Conservation (phyloP, 495 filamentous ascomycete species). For the Aspergillus ostianus region DNA sequence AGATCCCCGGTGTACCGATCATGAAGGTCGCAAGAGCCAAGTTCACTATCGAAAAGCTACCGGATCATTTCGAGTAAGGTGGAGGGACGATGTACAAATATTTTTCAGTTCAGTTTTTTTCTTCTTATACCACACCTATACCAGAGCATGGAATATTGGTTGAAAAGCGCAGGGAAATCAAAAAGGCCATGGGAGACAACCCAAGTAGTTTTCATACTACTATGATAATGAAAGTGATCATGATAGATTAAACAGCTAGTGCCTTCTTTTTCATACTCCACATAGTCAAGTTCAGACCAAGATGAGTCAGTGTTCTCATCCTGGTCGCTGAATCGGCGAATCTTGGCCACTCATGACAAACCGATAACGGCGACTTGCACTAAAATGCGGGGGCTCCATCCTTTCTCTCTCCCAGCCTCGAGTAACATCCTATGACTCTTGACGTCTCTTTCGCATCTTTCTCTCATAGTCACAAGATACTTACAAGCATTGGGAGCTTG, state of each 20-base stretch:
- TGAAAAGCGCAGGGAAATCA: not conserved
- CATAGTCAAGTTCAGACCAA: not conserved
- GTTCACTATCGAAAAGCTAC: constrained; percentile 89
- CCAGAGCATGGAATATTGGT: not conserved
- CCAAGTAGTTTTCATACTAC: not conserved
- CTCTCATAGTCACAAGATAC: not conserved
- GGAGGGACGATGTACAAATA: not conserved
- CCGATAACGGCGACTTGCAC: not conserved
- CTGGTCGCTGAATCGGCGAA: not conserved
- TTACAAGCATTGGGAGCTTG: constrained; percentile 2
- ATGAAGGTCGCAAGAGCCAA: constrained; percentile 76
- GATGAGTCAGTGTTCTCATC: not conserved
- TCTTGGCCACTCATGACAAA: not conserved
- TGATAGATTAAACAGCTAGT: not conserved
- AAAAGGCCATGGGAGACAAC: not conserved
- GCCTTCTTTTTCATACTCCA: not conserved
- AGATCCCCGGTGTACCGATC: constrained; percentile 51
- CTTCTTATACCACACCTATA: not conserved
- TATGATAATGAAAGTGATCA: not conserved
- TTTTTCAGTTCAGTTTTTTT: not conserved
- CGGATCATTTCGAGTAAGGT: constrained; percentile 63
- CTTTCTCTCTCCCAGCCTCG: not conserved
- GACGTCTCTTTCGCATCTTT: not conserved
- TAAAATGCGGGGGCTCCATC: not conserved
- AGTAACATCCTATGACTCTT: not conserved